A percentile compares a stretch with the other conserved stretches of the same genome.
Conservation (phyloP, 305 asterid genomes). For the Striga hermonthica region DNA sequence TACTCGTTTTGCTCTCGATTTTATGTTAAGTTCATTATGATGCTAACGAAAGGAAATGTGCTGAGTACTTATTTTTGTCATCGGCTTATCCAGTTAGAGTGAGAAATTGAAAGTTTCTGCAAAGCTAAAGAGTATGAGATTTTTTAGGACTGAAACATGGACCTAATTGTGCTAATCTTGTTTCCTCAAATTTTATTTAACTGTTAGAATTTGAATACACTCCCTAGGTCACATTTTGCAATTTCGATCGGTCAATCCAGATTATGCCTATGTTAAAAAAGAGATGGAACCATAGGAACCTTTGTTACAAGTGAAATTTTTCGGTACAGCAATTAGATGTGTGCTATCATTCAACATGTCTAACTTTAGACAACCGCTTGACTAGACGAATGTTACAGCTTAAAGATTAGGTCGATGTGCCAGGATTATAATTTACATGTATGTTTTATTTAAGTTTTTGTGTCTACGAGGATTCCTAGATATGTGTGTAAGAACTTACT, state of each 20-base stretch:
- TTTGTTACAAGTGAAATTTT: no score
- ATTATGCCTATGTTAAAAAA: neutral
- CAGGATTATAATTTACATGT: neutral
- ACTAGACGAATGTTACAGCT: neutral
- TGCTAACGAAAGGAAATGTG: neutral
- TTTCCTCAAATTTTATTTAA: neutral
- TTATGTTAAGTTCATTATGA: neutral
- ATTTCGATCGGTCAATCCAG: neutral
- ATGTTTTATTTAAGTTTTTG: neutral
- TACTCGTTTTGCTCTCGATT: neutral
- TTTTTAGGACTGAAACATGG: no score
- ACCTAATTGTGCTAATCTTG: neutral
- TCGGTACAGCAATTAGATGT: no score
- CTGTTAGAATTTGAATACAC: neutral
- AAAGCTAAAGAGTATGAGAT: neutral
- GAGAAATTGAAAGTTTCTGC: neutral
- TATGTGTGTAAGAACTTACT: neutral
- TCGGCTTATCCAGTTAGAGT: no score
- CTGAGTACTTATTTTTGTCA: neutral
- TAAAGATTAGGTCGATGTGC: constrained; percentile 2
- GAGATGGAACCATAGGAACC: neutral
- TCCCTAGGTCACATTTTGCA: neutral
- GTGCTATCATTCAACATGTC: no score
- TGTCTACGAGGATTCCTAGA: neutral
- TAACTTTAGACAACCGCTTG: neutral